Percentiles rank a stretch among this genome's conserved stretches.
phyloP scores from a whole-genome alignment of 768 basidiomycete genomes.

The Russula vinacea region DNA sequence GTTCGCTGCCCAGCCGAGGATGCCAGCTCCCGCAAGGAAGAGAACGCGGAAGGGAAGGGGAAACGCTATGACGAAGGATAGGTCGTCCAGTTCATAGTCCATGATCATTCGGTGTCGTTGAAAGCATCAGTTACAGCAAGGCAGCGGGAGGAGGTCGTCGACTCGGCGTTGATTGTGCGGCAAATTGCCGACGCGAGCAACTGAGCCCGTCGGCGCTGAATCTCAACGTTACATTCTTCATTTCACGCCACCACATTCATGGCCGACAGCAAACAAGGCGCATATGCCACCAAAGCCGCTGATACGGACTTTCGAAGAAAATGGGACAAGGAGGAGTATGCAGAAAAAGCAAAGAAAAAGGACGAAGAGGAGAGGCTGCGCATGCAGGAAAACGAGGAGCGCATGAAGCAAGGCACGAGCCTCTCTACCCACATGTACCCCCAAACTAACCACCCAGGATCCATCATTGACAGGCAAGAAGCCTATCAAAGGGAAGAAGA shows the following conservation, averaged over 20 bases:
- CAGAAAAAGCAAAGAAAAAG: constrained; percentile 43
- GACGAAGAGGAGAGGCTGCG: constrained; percentile 39
- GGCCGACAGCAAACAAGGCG: constrained; percentile 31
- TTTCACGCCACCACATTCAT: constrained; percentile 17
- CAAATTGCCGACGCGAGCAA: not conserved
- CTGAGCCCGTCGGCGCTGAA: not conserved
- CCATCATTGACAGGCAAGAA: constrained; percentile 61
- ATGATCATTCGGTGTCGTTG: constrained; percentile 19
- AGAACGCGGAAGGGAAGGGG: constrained; percentile 93
- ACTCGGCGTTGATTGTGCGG: too few species aligned
- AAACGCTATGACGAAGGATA: constrained; percentile 55
- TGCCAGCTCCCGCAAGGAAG: constrained; percentile 70
- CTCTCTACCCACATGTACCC: not conserved
- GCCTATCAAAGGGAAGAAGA: constrained; percentile 62
- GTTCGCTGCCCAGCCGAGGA: constrained; percentile 91
- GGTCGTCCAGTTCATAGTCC: constrained; percentile 39
- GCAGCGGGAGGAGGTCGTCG: too few species aligned
- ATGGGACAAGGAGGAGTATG: constrained; percentile 50
- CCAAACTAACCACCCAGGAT: not conserved
- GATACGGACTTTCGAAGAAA: constrained; percentile 38
- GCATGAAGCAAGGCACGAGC: constrained; percentile 70
- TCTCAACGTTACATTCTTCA: not conserved
- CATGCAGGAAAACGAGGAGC: constrained; percentile 42
- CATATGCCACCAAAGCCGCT: constrained; percentile 26
- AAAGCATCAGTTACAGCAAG: not conserved